Evolutionary conservation across 495 filamentous ascomycete species (phyloP), one percentile per base, ranked within the genome.

Genomic region (Neurospora tetraspora): DNA sequence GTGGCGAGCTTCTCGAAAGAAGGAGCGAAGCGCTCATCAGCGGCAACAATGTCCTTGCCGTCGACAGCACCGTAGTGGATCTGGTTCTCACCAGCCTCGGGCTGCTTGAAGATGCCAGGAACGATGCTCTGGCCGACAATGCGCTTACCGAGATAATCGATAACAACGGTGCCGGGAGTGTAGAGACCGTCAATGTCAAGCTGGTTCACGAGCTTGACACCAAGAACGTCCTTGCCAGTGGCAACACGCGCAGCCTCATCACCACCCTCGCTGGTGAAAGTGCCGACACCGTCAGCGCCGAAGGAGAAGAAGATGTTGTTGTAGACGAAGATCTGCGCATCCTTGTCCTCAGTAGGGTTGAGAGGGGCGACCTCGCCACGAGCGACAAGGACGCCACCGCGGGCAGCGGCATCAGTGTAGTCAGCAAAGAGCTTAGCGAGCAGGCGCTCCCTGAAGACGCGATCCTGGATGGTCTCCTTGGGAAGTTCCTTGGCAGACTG

Each of bases 261-360:
- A 20, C 96, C 96, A 73, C 96, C 96, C 84, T 98, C 96, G 36
- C 89, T 92, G 37, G 93, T 93, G 83, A 99, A 99, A 39, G 96
- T 99, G 39, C 95, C 94, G 70, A 98, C 96, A 53, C 96, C 96
- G 80, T 99, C 96, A 53, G 95, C 96, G 74, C 96, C 96, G 77
- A 97, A 98, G 4, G 96, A 98, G 85, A 95, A 98, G 85, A 99
- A 99, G 72, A 99, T 92, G 82, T 98, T 98, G 85, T 98, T 98
- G 83, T 98, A 98, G 18, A 99, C 94, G 79, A 97, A 99, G 74
- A 99, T 99, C 83, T 98, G 96, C 4, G 96, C 96, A 81, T 98
- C 94, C 68, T 85, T 88, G 69, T 85, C 89, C 82, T 99, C 96
- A 1, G 95, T 98, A 10, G 96, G 96, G 82, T 99, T 99, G 70